Evolutionary conservation across 108 stramenopile genomes (phyloP).

Genomic region (Tribonema minus): DNA sequence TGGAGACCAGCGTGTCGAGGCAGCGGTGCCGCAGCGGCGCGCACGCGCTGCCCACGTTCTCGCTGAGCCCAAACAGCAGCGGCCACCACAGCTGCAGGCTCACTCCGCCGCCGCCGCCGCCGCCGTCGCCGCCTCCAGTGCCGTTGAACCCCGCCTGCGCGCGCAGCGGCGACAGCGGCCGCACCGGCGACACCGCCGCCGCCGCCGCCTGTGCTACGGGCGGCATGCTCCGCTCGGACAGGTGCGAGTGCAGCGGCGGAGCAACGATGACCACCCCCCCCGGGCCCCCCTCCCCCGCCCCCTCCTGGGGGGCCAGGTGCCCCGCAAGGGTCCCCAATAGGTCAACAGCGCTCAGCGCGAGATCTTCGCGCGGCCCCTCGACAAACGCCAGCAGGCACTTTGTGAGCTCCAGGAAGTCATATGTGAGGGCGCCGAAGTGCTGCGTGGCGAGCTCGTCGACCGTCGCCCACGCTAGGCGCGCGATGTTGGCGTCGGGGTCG

Average conservation of each 20-base stretch:
- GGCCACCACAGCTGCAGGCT: constrained; percentile 89
- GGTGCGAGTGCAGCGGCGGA: neutral
- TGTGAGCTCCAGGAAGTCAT: constrained; percentile 85
- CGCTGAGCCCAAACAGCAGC: constrained; percentile 79
- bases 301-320: constrained; percentile 26
- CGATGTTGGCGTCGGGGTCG: constrained; percentile 68
- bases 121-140: neutral
- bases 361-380: constrained; percentile 63
- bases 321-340: constrained; percentile 20
- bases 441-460: constrained; percentile 41
- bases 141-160: neutral
- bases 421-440: constrained; percentile 56
- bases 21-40: constrained; percentile 54
- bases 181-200: neutral
- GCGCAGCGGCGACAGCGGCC: neutral
- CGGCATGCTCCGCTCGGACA: neutral
- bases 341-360: constrained; percentile 61
- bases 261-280: neutral
- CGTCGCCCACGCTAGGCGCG: constrained; percentile 60
- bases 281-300: neutral
- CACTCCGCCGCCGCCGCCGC: neutral
- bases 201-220: no score
- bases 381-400: constrained; percentile 79
- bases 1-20: constrained; percentile 21
- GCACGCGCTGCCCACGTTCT: constrained; percentile 74